Evolutionary conservation across 2,329 filamentous ascomycete genomes (phyloP), one percentile per base, ranked within the genome.

Genomic region (Ophiobolus disseminans): DNA sequence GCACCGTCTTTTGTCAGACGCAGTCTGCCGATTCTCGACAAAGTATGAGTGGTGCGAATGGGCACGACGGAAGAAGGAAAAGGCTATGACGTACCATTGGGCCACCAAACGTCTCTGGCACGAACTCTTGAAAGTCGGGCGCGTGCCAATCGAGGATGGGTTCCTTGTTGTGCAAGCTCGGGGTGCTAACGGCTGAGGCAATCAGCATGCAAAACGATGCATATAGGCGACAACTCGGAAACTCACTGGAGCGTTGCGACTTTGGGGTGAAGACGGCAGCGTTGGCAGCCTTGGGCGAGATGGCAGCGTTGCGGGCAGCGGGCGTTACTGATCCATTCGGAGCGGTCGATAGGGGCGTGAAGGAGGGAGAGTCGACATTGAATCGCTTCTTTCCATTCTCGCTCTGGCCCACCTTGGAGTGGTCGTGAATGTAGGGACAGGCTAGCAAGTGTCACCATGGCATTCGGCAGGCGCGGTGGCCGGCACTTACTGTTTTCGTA

Each of bases 301-400:
- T 91, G 7, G 87, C 87, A 8, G 87, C 82, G 64, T 88, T 88
- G 73, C 91, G 91, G 19, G 76, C 68, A 1, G 76, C 74, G 19
- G 76, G 73, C 34, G 81, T 73, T 41, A 70, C 70, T 41, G 65
- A 54, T 16, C 76, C 79, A 63, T 79, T 78, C 21, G 76, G 74
- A 49, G 74, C 76, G 10, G 80, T 70, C 48, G 78, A 75, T 32
- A 83, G 76, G 28, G 93, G 93, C 0, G 91, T 97, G 72, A 99
- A 99, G 38, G 93, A 90, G 10, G 94, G 93, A 7, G 94, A 97
- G 66, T 97, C 94, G 67, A 96, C 94, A 73, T 96, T 99, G 60
- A 99, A 81, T 21, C 88, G 80, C 73, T 91, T 94, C 74, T 90
- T 91, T 25, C 62, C 58, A 50, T 72, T 76, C 47, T 85, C 83